These are phyloP conservation scores for Penicillium atrosanguineum DNA, from an alignment of 495 filamentous ascomycete genomes.

Conservation along the genomic window DNA sequence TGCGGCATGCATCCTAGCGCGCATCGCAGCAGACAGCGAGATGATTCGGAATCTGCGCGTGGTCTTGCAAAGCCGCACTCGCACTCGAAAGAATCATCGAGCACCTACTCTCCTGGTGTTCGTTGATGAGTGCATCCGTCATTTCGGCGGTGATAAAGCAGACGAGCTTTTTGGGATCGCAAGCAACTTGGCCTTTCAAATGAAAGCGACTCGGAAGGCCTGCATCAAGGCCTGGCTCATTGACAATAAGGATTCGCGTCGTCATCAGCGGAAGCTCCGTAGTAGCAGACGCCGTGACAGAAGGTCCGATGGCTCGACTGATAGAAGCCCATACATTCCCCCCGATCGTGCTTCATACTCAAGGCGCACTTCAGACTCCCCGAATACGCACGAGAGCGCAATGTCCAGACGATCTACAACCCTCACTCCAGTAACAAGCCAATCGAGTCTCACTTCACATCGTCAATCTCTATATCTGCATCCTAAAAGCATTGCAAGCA, in stretches of 20 bases:
- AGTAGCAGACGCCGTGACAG: background rate
- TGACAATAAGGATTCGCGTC: background rate
- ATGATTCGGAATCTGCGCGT: conserved; percentile 28
- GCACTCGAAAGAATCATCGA: conserved; percentile 17
- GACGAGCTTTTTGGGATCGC: conserved; percentile 9
- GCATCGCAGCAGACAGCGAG: conserved; percentile 23
- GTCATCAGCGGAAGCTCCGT: background rate
- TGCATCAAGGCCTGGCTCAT: conserved; percentile 15
- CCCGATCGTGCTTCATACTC: too few species aligned
- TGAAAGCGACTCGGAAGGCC: conserved; percentile 28
- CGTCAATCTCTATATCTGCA: background rate
- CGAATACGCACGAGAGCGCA: background rate
- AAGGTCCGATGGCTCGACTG: background rate
- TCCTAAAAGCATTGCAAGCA: background rate
- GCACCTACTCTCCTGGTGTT: conserved; percentile 25
- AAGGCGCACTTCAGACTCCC: background rate
- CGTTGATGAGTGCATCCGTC: conserved; percentile 25
- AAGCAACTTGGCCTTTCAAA: conserved; percentile 12
- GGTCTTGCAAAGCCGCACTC: conserved; percentile 30
- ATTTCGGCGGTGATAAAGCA: conserved; percentile 5
- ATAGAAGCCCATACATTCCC: too few species aligned
- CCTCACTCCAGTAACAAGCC: background rate
- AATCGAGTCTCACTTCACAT: background rate
- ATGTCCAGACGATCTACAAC: background rate
- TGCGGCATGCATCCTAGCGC: conserved; percentile 41